Evolutionary conservation across 176 grass and related monocot genomes (phyloP).

Genomic region (Cenchrus fungigraminus): DNA sequence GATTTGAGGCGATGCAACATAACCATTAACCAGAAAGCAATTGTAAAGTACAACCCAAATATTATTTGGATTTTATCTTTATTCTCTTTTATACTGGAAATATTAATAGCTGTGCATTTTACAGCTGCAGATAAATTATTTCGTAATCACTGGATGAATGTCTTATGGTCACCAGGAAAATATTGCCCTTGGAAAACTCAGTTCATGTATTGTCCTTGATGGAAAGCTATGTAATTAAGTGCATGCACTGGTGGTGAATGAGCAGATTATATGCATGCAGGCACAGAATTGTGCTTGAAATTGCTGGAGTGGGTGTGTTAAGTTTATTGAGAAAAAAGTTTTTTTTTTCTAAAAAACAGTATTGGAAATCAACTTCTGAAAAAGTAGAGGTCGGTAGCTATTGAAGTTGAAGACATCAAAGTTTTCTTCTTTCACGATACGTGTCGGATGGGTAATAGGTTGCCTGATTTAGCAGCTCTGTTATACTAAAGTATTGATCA

Average conservation of each 20-base stretch:
- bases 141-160: background rate
- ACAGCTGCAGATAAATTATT: slow-evolving; percentile 2
- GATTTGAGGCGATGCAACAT: background rate
- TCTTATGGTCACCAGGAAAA: background rate
- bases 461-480: background rate
- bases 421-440: background rate
- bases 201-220: background rate
- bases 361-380: background rate
- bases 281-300: background rate
- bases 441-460: background rate
- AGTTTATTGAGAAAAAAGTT: background rate
- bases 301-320: background rate
- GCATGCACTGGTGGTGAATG: background rate
- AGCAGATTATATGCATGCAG: slow-evolving; percentile 21
- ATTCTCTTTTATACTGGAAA: background rate
- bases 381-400: background rate
- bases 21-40: background rate
- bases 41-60: background rate
- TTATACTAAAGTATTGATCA: background rate
- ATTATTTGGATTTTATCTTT: background rate
- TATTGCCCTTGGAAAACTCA: background rate
- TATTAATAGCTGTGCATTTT: background rate
- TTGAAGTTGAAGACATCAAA: background rate
- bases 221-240: background rate
- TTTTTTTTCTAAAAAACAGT: background rate